Evolutionary conservation across 345 rosid species (phyloP).

Genomic region (Chamaenerion angustifolium): DNA sequence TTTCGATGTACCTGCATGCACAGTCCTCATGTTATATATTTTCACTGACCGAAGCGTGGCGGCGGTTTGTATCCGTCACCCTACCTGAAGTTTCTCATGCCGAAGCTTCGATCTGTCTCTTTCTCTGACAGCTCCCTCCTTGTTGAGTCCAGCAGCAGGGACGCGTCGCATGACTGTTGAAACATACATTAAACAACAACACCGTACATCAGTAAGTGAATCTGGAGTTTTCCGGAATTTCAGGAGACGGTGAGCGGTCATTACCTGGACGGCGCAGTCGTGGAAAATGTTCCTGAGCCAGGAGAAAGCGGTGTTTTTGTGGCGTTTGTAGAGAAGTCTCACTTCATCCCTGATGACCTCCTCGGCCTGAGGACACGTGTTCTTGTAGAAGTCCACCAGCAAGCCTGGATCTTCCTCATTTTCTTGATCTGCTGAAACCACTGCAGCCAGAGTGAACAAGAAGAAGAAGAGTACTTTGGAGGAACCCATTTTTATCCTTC

Average conservation of each 20-base stretch:
- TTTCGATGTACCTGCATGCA: conserved; percentile 59
- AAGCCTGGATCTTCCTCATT: conserved; percentile 55
- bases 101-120: conserved; percentile 94
- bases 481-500: conserved; percentile 6
- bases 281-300: conserved; percentile 99
- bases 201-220: too few species aligned
- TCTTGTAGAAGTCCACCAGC: conserved; percentile 71
- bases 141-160: conserved; percentile 89
- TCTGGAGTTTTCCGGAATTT: too few species aligned
- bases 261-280: conserved; percentile 91
- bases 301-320: conserved; percentile 99
- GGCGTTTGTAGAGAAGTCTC: conserved; percentile 87
- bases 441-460: conserved; percentile 25
- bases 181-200: neutral
- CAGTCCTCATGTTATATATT: too few species aligned
- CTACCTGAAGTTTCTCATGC: conserved; percentile 84
- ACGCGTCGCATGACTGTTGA: conserved; percentile 83
- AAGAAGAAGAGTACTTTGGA: conserved; percentile 30
- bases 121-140: conserved; percentile 88
- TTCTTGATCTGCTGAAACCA: conserved; percentile 23
- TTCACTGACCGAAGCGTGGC: too few species aligned
- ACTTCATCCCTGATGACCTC: conserved; percentile 84
- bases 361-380: conserved; percentile 91
- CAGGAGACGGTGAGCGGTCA: too few species aligned
- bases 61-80: conserved; percentile 1